A percentile compares a stretch with the other conserved stretches of the same genome.
These are phyloP conservation scores for Gymnopilus junonius DNA, from an alignment of 768 basidiomycete species.

Conservation along the genomic window DNA sequence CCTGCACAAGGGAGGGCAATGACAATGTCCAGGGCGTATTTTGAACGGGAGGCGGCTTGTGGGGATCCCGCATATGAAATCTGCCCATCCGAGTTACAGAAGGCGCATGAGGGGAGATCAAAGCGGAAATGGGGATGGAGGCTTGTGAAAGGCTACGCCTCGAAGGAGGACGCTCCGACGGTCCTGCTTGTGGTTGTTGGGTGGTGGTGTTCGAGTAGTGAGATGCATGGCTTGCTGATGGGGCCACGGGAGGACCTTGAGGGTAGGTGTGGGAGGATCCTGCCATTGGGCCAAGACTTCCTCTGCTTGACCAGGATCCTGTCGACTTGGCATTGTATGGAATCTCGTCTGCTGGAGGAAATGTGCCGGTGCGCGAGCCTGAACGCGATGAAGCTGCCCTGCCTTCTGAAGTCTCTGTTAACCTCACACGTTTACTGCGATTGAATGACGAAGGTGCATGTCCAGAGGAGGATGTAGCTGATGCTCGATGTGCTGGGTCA, in stretches of 20 bases:
- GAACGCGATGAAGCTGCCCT: constrained; percentile 41
- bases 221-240: constrained; percentile 26
- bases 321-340: constrained; percentile 45
- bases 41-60: constrained; percentile 61
- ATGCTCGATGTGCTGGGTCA: constrained; percentile 54
- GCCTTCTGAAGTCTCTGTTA: constrained; percentile 49
- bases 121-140: constrained; percentile 81
- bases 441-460: constrained; percentile 75
- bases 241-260: constrained; percentile 26
- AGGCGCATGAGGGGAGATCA: constrained; percentile 79
- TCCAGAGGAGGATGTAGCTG: constrained; percentile 49
- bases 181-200: constrained; percentile 20
- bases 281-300: constrained; percentile 31
- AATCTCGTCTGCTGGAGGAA: constrained; percentile 31
- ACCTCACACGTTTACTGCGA: constrained; percentile 66
- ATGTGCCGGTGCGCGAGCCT: constrained; percentile 31
- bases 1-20: constrained; percentile 38
- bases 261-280: constrained; percentile 22
- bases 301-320: constrained; percentile 49
- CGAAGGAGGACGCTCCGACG: constrained; percentile 37
- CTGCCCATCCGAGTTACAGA: constrained; percentile 61
- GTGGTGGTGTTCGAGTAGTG: constrained; percentile 4
- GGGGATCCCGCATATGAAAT: constrained; percentile 84
- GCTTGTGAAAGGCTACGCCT: constrained; percentile 66
- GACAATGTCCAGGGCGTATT: constrained; percentile 67